Base-by-base conservation (phyloP, 192 early-diverging fungal genomes). In the Podila epigama region DNA sequence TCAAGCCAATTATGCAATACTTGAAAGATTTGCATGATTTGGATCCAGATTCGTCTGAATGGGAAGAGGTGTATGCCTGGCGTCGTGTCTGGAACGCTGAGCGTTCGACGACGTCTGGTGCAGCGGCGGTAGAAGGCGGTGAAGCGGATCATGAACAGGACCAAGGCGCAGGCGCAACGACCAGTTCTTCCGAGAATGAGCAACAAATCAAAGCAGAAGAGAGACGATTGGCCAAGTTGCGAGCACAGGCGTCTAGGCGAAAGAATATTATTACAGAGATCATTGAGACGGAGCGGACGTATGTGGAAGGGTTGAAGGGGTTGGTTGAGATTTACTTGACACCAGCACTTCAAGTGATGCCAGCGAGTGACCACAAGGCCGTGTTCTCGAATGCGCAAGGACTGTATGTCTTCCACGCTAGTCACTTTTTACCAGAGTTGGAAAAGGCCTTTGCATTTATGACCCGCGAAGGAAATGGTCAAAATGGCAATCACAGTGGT, bases 221-320 rank as follows among this genome's bases (percentile, higher is more conserved):
- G 51, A 63, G 75, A n/a, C 65, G 70, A 25, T 27, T 67, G 2
- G 65, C 82, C 41, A 73, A 80, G 11, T 33, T 80, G 42, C 60
- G 64, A 63, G 69, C 80, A 0, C 69, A 82, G 39, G 65, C 67
- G 12, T 51, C 60, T 2, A 66, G 87, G 66, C 75, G 92, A 36
- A 68, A 81, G 42, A 72, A 85, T 39, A 91, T 96, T 11, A 83
- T 93, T 12, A 86, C 84, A 8, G 95, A 97, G 82, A 88, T 97
- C 32, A 68, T 96, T 29, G 81, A 89, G 54, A 95, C 95, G 3
- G 95, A 97, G 82, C 75, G 87, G 39, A 95, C 94, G 1, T 97
- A 97, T 72, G 94, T 97, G 11, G 84, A 92, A 40, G 89, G 92
- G 28, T 75, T 97, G 51, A 83, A 88, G 62, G 88, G 89, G 37